Conservation (phyloP, 2,329 filamentous ascomycete genomes). For the Exophiala calicioides region DNA sequence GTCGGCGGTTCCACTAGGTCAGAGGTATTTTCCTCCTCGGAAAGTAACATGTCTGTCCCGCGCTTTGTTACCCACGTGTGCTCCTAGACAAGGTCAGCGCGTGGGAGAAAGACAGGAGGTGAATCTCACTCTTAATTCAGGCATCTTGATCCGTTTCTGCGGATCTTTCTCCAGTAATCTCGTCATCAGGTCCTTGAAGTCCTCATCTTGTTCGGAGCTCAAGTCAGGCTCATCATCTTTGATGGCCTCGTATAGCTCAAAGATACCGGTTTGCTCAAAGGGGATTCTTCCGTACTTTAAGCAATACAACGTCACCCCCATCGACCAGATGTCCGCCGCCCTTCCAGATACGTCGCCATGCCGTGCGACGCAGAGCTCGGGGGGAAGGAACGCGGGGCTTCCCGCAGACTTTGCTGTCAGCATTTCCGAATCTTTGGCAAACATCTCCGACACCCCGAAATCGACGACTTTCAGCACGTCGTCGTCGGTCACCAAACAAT, state of each 20-base stretch:
- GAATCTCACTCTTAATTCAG: slow-evolving; percentile 70
- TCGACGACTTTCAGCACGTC: slow-evolving; percentile 96
- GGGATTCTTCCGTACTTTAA: slow-evolving; percentile 85
- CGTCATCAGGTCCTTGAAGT: slow-evolving; percentile 73
- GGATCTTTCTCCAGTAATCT: slow-evolving; percentile 83
- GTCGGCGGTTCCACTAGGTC: slow-evolving; percentile 80
- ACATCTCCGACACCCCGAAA: slow-evolving; percentile 99
- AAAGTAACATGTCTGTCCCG: slow-evolving; percentile 75
- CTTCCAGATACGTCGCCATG: slow-evolving; percentile 86
- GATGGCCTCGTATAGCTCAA: slow-evolving; percentile 90
- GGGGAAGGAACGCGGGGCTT: slow-evolving; percentile 90
- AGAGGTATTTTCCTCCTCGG: slow-evolving; percentile 81
- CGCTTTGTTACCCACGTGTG: slow-evolving; percentile 90
- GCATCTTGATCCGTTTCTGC: slow-evolving; percentile 77
- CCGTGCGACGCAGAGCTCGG: slow-evolving; percentile 82
- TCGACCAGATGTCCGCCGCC: slow-evolving; percentile 96
- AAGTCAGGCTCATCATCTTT: slow-evolving; percentile 67
- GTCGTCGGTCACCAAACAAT: slow-evolving; percentile 83
- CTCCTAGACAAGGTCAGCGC: slow-evolving; percentile 55
- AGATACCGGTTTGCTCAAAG: slow-evolving; percentile 74
- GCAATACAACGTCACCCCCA: slow-evolving; percentile 94
- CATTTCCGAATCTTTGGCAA: slow-evolving; percentile 85
- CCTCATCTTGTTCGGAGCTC: slow-evolving; percentile 63
- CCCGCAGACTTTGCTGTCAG: slow-evolving; percentile 89
- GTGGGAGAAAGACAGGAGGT: background rate